Evolutionary conservation across 306 rosid species (phyloP).

Genomic region (Malus fusca): DNA sequence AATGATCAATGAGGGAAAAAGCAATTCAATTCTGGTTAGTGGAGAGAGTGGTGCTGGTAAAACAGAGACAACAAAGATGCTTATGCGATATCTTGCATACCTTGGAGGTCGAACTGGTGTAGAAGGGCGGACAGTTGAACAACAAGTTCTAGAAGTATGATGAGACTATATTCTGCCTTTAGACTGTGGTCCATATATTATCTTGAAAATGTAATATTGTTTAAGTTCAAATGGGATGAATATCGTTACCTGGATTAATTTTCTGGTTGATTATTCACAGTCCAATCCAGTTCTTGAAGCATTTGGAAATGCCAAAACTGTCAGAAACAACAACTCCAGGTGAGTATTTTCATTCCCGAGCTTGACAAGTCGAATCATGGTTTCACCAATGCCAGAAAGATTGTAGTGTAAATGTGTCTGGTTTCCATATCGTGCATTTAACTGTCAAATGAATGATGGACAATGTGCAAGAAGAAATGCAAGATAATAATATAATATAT

Average conservation of each 20-base stretch:
- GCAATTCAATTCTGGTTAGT: constrained; percentile 97
- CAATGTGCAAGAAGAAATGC: neutral
- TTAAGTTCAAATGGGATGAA: neutral
- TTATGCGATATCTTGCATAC: constrained; percentile 96
- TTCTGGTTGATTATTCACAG: constrained; percentile 45
- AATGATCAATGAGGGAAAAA: constrained; percentile 97
- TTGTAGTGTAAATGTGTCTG: neutral
- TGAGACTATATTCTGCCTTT: constrained; percentile 6
- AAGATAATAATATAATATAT: neutral
- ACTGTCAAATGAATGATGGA: neutral
- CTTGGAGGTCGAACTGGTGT: constrained; percentile 99
- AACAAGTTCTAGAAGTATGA: constrained; percentile 97
- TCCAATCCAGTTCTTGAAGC: constrained; percentile 99
- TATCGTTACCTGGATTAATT: constrained; percentile 27
- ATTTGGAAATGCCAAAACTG: constrained; percentile 98
- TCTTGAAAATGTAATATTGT: constrained; percentile 8
- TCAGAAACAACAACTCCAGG: constrained; percentile 98
- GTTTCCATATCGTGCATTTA: neutral
- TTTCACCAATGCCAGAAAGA: constrained; percentile 3
- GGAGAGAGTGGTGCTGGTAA: constrained; percentile 99
- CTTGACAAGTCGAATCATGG: constrained; percentile 12
- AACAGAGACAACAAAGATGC: constrained; percentile 99
- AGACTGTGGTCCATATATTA: constrained; percentile 6
- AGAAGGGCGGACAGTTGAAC: constrained; percentile 99
- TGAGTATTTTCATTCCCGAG: constrained; percentile 28